Evolutionary conservation across 305 asterid species (phyloP).

Genomic region (Solanum chacoense): DNA sequence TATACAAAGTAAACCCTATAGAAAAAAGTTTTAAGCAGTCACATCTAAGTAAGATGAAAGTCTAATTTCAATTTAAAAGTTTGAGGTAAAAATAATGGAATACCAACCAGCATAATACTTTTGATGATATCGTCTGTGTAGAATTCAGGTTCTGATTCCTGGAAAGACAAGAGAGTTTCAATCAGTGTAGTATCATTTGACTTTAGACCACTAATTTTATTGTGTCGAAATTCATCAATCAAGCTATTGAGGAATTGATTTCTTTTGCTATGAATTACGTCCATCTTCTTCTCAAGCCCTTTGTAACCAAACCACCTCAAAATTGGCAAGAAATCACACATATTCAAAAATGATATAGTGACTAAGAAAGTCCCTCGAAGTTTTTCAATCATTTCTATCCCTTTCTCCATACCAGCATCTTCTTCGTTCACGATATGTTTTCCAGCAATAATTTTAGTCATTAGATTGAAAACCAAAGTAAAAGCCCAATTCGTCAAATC

Average conservation of each 20-base stretch:
- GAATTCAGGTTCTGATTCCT: conserved; percentile 22
- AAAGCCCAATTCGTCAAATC: conserved; percentile 8
- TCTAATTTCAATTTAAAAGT: neutral
- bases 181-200: neutral
- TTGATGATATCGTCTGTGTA: conserved; percentile 18
- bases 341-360: neutral
- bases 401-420: conserved; percentile 7
- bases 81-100: neutral
- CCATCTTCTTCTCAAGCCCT: conserved; percentile 13
- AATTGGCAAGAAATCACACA: conserved; percentile 18
- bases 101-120: conserved; percentile 14
- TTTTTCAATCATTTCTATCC: conserved; percentile 1
- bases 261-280: conserved; percentile 6
- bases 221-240: conserved; percentile 5
- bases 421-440: conserved; percentile 1
- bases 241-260: conserved; percentile 10
- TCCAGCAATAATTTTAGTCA: conserved; percentile 11
- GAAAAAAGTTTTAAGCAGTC: neutral
- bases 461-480: neutral
- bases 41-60: neutral
- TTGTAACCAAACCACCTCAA: conserved; percentile 18
- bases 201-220: neutral
- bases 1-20: neutral
- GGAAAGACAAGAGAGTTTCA: conserved; percentile 6
- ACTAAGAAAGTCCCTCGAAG: neutral